A percentile compares a stretch with the other conserved stretches of the same genome.
Evolutionary conservation across 2,329 filamentous ascomycete genomes (phyloP).

Genomic region (Paramyrothecium roridum): DNA sequence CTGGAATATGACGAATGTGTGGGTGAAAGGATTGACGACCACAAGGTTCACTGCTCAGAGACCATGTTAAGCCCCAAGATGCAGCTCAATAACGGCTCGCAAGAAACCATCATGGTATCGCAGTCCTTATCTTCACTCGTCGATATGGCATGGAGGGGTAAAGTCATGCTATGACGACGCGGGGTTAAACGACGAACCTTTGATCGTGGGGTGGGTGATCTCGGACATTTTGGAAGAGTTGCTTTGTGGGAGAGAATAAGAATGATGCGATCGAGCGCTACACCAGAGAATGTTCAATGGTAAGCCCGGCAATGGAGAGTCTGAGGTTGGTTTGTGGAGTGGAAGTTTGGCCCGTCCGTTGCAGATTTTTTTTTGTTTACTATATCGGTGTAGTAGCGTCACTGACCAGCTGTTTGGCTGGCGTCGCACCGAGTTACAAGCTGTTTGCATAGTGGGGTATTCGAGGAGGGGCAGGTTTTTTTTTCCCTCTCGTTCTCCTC

Average conservation of each 20-base stretch:
- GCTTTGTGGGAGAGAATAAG: not conserved
- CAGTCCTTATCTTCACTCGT: no score
- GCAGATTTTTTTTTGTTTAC: not conserved
- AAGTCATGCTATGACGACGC: not conserved
- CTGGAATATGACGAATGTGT: no score
- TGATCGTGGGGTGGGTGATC: slow-evolving; percentile 55
- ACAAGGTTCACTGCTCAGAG: no score
- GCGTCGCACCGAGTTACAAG: not conserved
- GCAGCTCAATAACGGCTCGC: no score
- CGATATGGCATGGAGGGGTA: slow-evolving; percentile 11
- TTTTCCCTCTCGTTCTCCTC: no score
- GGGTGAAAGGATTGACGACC: no score
- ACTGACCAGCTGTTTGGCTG: not conserved
- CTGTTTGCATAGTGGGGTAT: not conserved
- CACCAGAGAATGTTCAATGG: not conserved
- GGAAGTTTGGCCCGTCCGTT: not conserved
- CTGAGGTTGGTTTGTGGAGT: not conserved
- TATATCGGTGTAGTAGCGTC: not conserved
- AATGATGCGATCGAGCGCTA: not conserved
- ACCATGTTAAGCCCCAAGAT: no score
- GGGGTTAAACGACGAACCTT: slow-evolving; percentile 40
- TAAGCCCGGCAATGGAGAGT: not conserved
- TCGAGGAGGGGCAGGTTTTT: no score
- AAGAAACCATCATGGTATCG: no score
- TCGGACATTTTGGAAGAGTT: slow-evolving; percentile 42